These are phyloP conservation scores for Punctularia strigosozonata DNA, from an alignment of 768 basidiomycete species.

Conservation along the genomic window DNA sequence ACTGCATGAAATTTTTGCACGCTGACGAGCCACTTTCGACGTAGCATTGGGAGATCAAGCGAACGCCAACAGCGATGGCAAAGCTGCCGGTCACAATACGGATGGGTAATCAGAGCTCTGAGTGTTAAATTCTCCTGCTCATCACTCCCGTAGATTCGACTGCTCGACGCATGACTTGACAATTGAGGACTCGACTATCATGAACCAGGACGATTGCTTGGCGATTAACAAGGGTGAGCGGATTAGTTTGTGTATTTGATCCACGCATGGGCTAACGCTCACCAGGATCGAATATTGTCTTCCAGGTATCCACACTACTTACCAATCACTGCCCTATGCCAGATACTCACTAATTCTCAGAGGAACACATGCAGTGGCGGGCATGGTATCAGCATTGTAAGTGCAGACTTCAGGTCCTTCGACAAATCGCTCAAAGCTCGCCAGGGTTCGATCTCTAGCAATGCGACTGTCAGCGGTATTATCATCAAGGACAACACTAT, in stretches of 20 bases:
- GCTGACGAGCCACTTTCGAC: constrained; percentile 1
- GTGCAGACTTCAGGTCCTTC: background rate
- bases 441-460: constrained; percentile 46
- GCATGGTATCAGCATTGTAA: constrained; percentile 50
- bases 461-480: constrained; percentile 33
- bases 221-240: constrained; percentile 36
- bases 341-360: too few species aligned
- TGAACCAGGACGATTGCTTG: constrained; percentile 42
- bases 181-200: constrained; percentile 14
- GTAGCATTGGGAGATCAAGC: constrained; percentile 40
- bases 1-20: background rate
- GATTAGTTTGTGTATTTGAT: too few species aligned
- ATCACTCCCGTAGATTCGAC: constrained; percentile 11
- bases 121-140: too few species aligned
- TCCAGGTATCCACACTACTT: too few species aligned
- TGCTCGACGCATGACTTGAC: constrained; percentile 14
- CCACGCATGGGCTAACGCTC: too few species aligned
- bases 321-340: too few species aligned
- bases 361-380: constrained; percentile 43
- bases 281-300: constrained; percentile 23
- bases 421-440: background rate
- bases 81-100: constrained; percentile 34
- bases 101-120: too few species aligned
- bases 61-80: constrained; percentile 37
- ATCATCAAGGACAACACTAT: constrained; percentile 40